Evolutionary conservation across 768 basidiomycete species (phyloP).

Genomic region (Hemileccinum impolitum): DNA sequence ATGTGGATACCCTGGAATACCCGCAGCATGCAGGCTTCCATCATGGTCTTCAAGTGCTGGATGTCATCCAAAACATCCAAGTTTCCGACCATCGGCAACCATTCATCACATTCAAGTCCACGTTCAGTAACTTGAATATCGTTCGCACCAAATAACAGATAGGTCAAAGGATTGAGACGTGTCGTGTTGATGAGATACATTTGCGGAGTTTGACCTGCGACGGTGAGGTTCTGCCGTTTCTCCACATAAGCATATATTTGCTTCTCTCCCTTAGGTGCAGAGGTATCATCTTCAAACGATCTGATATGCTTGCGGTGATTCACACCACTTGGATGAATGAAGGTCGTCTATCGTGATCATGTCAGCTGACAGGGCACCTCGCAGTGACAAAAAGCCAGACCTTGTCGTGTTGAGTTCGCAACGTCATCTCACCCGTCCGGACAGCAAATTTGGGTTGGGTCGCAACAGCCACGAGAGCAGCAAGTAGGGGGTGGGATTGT

Average conservation of each 20-base stretch:
- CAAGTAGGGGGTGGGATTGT: constrained; percentile 72
- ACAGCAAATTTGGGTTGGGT: constrained; percentile 91
- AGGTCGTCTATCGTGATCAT: constrained; percentile 46
- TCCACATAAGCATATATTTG: constrained; percentile 81
- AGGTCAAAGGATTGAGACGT: constrained; percentile 82
- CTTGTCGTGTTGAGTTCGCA: constrained; percentile 80
- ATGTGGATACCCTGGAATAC: constrained; percentile 82
- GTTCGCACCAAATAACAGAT: constrained; percentile 88
- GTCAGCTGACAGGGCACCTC: constrained; percentile 13
- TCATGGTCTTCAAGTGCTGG: constrained; percentile 71
- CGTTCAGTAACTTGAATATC: constrained; percentile 63
- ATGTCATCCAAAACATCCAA: constrained; percentile 75
- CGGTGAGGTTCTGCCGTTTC: constrained; percentile 74
- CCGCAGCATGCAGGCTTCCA: constrained; percentile 83
- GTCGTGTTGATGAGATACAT: constrained; percentile 80
- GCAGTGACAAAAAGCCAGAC: constrained; percentile 37
- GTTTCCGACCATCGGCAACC: constrained; percentile 82
- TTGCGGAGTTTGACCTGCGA: constrained; percentile 44
- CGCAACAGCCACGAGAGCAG: constrained; percentile 81
- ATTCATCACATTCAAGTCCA: constrained; percentile 84
- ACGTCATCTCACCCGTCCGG: constrained; percentile 60
- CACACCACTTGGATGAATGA: constrained; percentile 86
- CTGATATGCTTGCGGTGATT: constrained; percentile 60
- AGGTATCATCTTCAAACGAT: constrained; percentile 17
- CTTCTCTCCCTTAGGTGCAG: constrained; percentile 45